Percentiles rank a stretch among this genome's conserved stretches.
Conservation (phyloP, 1,139 yeast species). For the Yamadazyma membranifaciens region DNA sequence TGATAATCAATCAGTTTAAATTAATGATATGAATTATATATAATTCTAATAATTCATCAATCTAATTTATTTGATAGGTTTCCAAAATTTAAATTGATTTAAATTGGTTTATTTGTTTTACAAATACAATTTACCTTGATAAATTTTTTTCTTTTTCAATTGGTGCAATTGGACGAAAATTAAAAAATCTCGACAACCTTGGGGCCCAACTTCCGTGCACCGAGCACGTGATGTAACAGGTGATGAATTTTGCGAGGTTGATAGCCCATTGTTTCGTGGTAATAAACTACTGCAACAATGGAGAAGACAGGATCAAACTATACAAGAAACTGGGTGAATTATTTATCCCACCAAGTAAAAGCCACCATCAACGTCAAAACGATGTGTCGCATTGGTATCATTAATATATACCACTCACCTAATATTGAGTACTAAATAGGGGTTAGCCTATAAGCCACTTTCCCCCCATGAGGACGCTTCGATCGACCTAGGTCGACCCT, state of each 20-base stretch:
- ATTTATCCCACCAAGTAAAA: background rate
- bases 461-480: no score
- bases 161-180: conserved; percentile 1
- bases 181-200: background rate
- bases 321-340: no score
- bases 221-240: background rate
- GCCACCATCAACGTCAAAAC: no score
- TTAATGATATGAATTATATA: background rate
- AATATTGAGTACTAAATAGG: no score
- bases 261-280: background rate
- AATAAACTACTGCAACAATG: no score
- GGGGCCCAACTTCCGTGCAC: background rate
- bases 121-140: background rate
- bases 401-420: no score
- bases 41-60: background rate
- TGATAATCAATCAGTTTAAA: conserved; percentile 6
- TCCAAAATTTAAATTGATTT: conserved; percentile 3
- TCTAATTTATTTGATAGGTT: background rate
- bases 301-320: no score
- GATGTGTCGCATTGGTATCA: no score
- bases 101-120: conserved; percentile 1
- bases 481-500: no score
- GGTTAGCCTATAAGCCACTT: no score
- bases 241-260: background rate
- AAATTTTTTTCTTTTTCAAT: conserved; percentile 8